A percentile compares a stretch with the other conserved stretches of the same genome.
These are phyloP conservation scores for Stereocaulon alpinum DNA, from an alignment of 495 filamentous ascomycete species.

Conservation along the genomic window DNA sequence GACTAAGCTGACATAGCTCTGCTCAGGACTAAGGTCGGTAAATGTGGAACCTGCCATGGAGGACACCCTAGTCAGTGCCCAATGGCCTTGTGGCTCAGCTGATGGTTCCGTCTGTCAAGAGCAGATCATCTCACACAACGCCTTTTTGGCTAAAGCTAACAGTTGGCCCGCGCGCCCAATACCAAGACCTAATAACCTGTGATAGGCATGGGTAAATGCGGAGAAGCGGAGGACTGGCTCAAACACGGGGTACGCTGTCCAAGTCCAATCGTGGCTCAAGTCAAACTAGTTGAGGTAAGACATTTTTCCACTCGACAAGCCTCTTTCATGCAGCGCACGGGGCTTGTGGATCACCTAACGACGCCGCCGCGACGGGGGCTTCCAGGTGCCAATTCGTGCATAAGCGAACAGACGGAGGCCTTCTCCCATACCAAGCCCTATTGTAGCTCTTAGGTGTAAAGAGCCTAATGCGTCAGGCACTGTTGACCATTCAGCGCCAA, in stretches of 20 bases:
- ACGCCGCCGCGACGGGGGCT: background rate
- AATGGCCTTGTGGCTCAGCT: slow-evolving; percentile 4
- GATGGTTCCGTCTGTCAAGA: slow-evolving; percentile 1
- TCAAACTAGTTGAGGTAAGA: background rate
- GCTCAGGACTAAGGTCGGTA: no score
- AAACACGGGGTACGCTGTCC: background rate
- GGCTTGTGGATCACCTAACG: background rate
- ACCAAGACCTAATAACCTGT: background rate
- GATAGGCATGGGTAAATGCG: background rate
- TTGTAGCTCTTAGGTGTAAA: background rate
- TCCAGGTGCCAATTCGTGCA: slow-evolving; percentile 8
- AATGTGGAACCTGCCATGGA: no score
- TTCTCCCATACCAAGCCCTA: background rate
- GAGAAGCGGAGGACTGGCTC: background rate
- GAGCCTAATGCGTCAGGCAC: background rate
- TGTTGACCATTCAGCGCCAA: background rate
- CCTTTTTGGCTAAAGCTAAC: background rate
- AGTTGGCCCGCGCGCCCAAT: background rate
- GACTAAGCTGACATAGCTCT: no score
- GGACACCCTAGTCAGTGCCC: slow-evolving; percentile 1
- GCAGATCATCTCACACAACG: background rate
- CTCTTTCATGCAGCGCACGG: slow-evolving; percentile 4
- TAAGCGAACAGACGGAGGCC: slow-evolving; percentile 4
- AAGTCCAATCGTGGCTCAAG: background rate
- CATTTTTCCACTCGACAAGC: background rate